Conservation (phyloP, 2,329 filamentous ascomycete genomes). For the Colletotrichum orchidophilum region DNA sequence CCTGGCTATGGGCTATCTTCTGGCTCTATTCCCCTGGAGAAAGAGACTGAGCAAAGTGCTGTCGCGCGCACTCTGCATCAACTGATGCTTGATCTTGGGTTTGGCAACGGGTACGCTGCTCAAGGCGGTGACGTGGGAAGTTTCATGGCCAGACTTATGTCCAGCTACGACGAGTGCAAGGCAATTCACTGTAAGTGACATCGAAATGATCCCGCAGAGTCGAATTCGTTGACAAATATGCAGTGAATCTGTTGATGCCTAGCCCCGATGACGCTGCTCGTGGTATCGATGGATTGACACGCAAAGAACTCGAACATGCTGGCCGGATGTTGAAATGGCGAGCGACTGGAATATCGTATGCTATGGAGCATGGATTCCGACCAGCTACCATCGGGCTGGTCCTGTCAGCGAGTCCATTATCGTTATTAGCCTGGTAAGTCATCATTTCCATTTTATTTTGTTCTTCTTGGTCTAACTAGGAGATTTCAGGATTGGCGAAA, state of each 20-base stretch:
- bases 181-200: constrained; percentile 43
- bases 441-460: not conserved
- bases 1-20: constrained; percentile 59
- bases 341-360: constrained; percentile 57
- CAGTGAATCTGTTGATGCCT: constrained; percentile 19
- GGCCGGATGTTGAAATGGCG: constrained; percentile 50
- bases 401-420: constrained; percentile 62
- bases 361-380: constrained; percentile 60
- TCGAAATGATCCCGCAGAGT: fast-evolving
- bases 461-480: not conserved
- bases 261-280: not conserved
- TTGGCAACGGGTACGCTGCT: constrained; percentile 58
- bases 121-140: constrained; percentile 68
- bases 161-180: constrained; percentile 56
- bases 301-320: constrained; percentile 13
- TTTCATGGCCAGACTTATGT: constrained; percentile 52
- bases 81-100: constrained; percentile 62
- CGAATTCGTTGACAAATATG: not conserved
- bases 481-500: constrained; percentile 60
- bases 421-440: constrained; percentile 61
- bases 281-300: not conserved
- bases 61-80: constrained; percentile 55
- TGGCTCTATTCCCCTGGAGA: constrained; percentile 51
- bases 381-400: constrained; percentile 66
- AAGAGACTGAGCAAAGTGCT: constrained; percentile 36